These are phyloP conservation scores for Cladosporium cucumerinum DNA, from an alignment of 2,329 filamentous ascomycete species.

Conservation along the genomic window DNA sequence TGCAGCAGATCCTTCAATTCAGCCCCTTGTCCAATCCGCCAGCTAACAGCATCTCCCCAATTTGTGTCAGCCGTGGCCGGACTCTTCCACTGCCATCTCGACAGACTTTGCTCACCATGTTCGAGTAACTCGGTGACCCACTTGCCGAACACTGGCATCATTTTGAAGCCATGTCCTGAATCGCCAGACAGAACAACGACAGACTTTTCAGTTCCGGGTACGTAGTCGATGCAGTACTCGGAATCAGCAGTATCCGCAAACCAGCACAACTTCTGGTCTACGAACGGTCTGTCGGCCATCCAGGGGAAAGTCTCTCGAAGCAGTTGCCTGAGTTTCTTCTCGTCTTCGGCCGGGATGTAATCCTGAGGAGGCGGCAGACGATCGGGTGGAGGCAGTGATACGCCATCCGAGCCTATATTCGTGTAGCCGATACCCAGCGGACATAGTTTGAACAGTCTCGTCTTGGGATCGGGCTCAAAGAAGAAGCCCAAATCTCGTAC, in stretches of 20 bases:
- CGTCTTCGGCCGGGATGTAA: constrained; percentile 54
- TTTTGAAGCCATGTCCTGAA: constrained; percentile 62
- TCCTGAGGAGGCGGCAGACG: constrained; percentile 41
- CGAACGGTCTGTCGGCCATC: constrained; percentile 54
- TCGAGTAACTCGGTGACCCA: constrained; percentile 52
- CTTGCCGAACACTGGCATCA: constrained; percentile 58
- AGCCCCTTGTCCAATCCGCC: constrained; percentile 42
- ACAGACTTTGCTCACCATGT: constrained; percentile 42
- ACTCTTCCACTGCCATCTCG: constrained; percentile 54
- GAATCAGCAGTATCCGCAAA: constrained; percentile 60
- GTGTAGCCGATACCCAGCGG: constrained; percentile 56
- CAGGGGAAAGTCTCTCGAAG: constrained; percentile 52
- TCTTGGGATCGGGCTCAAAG: constrained; percentile 61
- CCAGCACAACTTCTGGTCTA: constrained; percentile 60
- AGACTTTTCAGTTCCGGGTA: constrained; percentile 47
- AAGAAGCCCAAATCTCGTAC: constrained; percentile 62
- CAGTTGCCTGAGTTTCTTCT: constrained; percentile 50
- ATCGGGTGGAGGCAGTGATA: constrained; percentile 44
- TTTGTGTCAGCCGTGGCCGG: constrained; percentile 31
- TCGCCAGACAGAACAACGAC: constrained; percentile 56
- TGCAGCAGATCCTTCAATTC: constrained; percentile 26
- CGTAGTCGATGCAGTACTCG: constrained; percentile 59
- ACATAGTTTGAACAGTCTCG: constrained; percentile 58
- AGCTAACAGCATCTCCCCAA: constrained; percentile 48
- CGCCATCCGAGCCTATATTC: constrained; percentile 47